Evolutionary conservation across 2,329 filamentous ascomycete species (phyloP).

Genomic region (Metarhizium sp.): DNA sequence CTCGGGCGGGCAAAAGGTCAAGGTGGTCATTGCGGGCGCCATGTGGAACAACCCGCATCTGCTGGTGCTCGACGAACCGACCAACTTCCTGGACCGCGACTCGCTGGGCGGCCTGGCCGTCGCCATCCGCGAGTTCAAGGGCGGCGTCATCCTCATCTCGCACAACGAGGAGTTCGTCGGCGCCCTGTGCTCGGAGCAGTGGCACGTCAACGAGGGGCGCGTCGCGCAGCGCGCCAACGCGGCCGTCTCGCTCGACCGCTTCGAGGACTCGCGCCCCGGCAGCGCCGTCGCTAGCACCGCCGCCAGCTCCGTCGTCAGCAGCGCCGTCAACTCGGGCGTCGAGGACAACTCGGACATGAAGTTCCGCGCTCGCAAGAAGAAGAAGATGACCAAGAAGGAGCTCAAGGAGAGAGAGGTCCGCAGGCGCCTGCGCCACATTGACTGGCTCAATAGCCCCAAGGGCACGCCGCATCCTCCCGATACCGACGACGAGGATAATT

Average conservation of each 20-base stretch:
- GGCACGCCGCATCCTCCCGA: conserved; percentile 69
- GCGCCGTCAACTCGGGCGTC: conserved; percentile 45
- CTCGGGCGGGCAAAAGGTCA: conserved; percentile 96
- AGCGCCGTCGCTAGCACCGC: conserved; percentile 44
- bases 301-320: conserved; percentile 50
- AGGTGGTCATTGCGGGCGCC: conserved; percentile 90
- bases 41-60: conserved; percentile 99
- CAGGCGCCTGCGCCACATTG: conserved; percentile 74
- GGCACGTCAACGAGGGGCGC: conserved; percentile 83
- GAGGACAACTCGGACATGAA: conserved; percentile 76
- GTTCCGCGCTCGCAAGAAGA: conserved; percentile 88
- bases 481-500: conserved; percentile 60
- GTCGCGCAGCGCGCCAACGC: conserved; percentile 75
- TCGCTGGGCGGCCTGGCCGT: conserved; percentile 94
- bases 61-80: conserved; percentile 94
- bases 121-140: conserved; percentile 95
- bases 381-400: conserved; percentile 97
- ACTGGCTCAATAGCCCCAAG: conserved; percentile 78
- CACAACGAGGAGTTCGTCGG: conserved; percentile 99
- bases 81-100: conserved; percentile 98
- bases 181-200: conserved; percentile 90
- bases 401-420: conserved; percentile 87
- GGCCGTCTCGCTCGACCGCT: conserved; percentile 68
- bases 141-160: conserved; percentile 97
- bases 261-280: conserved; percentile 71